These are phyloP conservation scores for Paracoccidioides brasiliensis DNA, from an alignment of 2,329 filamentous ascomycete species.

Conservation along the genomic window DNA sequence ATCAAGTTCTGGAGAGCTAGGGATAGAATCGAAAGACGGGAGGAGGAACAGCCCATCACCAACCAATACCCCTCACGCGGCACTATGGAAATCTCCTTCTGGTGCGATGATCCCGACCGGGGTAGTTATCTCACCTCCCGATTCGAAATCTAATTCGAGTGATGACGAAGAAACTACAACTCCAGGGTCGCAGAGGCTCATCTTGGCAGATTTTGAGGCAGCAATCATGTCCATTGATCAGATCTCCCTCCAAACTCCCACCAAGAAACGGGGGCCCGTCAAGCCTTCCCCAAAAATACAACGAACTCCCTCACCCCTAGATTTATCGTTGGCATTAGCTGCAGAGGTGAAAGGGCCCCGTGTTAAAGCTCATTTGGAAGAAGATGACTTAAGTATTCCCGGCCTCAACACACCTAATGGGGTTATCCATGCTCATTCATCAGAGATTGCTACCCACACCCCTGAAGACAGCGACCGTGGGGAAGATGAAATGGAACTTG, in stretches of 20 bases:
- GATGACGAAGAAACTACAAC: slow-evolving; percentile 57
- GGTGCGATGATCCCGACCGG: slow-evolving; percentile 67
- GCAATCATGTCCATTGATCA: slow-evolving; percentile 66
- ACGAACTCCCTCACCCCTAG: neutral
- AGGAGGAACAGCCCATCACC: slow-evolving; percentile 4
- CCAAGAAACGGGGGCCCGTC: slow-evolving; percentile 6
- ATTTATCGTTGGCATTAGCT: slow-evolving; percentile 1
- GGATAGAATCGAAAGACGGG: slow-evolving; percentile 7
- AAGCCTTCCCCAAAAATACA: slow-evolving; percentile 10
- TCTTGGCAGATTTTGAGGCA: slow-evolving; percentile 57
- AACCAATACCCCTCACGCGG: slow-evolving; percentile 7
- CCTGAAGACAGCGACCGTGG: slow-evolving; percentile 35
- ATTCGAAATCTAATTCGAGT: slow-evolving; percentile 67
- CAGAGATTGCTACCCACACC: slow-evolving; percentile 18
- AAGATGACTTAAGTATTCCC: neutral
- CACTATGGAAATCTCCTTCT: slow-evolving; percentile 66
- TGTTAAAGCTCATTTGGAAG: neutral
- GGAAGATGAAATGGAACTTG: slow-evolving; percentile 47
- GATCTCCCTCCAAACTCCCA: slow-evolving; percentile 13
- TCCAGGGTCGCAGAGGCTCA: slow-evolving; percentile 31
- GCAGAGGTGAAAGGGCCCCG: neutral
- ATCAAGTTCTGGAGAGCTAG: slow-evolving; percentile 19
- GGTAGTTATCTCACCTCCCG: slow-evolving; percentile 81
- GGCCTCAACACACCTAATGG: neutral
- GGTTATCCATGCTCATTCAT: slow-evolving; percentile 2